A percentile compares a stretch with the other conserved stretches of the same genome.
Conservation (phyloP, 208 protist species). For the Leishmania arabica region DNA sequence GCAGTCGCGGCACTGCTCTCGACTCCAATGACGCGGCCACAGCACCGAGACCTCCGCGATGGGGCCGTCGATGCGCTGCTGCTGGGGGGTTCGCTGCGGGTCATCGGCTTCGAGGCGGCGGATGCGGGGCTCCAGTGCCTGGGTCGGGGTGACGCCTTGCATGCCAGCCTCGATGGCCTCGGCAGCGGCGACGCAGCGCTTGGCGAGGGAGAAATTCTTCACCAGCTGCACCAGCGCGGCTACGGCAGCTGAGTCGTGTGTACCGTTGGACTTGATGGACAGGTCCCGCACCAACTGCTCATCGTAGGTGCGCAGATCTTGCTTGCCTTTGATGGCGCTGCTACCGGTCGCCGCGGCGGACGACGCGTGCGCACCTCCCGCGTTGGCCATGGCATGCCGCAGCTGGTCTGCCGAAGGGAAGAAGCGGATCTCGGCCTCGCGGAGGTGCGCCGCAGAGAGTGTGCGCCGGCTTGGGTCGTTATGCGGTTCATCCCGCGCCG, state of each 20-base stretch:
- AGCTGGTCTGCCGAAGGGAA: constrained; percentile 42
- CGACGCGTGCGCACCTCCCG: not conserved
- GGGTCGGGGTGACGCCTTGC: constrained; percentile 27
- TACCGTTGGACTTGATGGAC: constrained; percentile 73
- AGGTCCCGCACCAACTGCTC: constrained; percentile 86
- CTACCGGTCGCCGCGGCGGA: not conserved
- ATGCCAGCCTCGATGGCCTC: constrained; percentile 39
- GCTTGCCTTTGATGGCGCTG: not conserved
- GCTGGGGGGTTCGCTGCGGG: constrained; percentile 41
- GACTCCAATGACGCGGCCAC: constrained; percentile 42
- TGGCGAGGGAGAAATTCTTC: constrained; percentile 47
- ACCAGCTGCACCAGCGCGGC: constrained; percentile 41
- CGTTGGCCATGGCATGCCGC: constrained; percentile 4
- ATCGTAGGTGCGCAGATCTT: constrained; percentile 52
- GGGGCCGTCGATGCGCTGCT: constrained; percentile 56
- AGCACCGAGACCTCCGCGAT: constrained; percentile 58
- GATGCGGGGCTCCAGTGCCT: constrained; percentile 31
- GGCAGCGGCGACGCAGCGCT: constrained; percentile 56
- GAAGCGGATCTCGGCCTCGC: constrained; percentile 35
- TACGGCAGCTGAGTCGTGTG: constrained; percentile 37
- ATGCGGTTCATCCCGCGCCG: not conserved
- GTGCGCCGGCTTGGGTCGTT: not conserved
- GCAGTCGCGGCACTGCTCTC: constrained; percentile 40
- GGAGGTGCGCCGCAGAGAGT: constrained; percentile 4
- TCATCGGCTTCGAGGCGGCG: constrained; percentile 50